Evolutionary conservation across 78 protist genomes (phyloP).

Genomic region (Dictyostelium purpureum): DNA sequence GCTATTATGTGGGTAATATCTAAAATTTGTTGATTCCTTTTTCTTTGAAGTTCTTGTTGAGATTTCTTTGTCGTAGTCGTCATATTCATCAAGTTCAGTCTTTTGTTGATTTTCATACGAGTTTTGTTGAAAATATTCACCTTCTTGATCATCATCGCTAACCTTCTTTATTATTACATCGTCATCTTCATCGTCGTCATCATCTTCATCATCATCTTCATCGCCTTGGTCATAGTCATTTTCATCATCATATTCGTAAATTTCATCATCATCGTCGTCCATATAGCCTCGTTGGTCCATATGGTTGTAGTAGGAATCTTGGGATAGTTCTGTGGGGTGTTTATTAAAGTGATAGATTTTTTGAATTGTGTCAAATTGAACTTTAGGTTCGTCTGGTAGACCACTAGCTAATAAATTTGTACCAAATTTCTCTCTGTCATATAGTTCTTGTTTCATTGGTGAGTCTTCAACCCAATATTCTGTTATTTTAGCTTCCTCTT

Average conservation of each 20-base stretch:
- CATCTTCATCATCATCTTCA: background rate
- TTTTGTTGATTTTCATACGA: background rate
- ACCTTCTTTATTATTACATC: background rate
- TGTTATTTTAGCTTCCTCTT: background rate
- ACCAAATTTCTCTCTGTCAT: background rate
- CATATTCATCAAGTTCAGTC: background rate
- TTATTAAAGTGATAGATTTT: background rate
- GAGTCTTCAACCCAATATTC: constrained; percentile 3
- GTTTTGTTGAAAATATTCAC: background rate
- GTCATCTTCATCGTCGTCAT: background rate
- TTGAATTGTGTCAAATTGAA: background rate
- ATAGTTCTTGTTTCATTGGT: background rate
- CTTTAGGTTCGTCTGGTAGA: background rate
- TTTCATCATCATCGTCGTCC: background rate
- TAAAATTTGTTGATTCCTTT: background rate
- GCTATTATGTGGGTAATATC: background rate
- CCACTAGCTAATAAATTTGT: background rate
- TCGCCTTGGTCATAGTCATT: background rate
- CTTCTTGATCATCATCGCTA: background rate
- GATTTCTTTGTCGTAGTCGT: background rate
- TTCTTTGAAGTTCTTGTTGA: background rate
- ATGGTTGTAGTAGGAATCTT: background rate
- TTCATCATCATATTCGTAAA: background rate
- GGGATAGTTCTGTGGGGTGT: background rate
- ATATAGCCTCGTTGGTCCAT: background rate